These are phyloP conservation scores for Macaranga tanarius DNA, from an alignment of 441 rosid species.

Conservation along the genomic window DNA sequence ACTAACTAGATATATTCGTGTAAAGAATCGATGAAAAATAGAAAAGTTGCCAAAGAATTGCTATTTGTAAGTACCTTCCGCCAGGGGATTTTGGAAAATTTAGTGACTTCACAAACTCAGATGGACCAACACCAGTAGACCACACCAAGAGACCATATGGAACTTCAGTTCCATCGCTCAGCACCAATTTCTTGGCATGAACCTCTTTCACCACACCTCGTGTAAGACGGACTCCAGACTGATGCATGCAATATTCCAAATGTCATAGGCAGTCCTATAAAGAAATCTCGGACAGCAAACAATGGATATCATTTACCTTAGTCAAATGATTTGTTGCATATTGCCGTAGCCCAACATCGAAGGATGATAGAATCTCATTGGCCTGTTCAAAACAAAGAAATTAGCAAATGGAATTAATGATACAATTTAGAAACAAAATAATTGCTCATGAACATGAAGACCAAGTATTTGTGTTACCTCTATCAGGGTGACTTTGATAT, in stretches of 20 bases:
- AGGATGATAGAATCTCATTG: conserved; percentile 83
- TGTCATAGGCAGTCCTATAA: conserved; percentile 16
- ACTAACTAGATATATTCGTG: neutral
- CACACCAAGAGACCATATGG: conserved; percentile 89
- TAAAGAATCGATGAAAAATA: neutral
- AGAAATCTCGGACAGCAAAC: neutral
- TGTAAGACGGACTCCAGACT: conserved; percentile 77
- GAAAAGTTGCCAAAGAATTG: neutral
- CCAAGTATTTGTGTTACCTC: conserved; percentile 51
- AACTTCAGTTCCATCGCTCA: conserved; percentile 72
- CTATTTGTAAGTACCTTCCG: conserved; percentile 60
- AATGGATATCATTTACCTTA: conserved; percentile 42
- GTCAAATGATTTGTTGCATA: conserved; percentile 80
- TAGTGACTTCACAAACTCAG: conserved; percentile 70
- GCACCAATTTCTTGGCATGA: conserved; percentile 62
- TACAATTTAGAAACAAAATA: neutral
- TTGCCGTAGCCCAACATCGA: conserved; percentile 69
- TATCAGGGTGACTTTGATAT: conserved; percentile 76
- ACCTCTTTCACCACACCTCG: conserved; percentile 88
- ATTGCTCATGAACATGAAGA: neutral
- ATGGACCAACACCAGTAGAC: conserved; percentile 97
- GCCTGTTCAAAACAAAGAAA: conserved; percentile 42
- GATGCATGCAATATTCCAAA: conserved; percentile 16
- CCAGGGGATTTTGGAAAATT: conserved; percentile 74
- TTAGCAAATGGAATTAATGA: neutral